phyloP scores from a whole-genome alignment of 345 rosid species.

The Dovyalis caffra region DNA sequence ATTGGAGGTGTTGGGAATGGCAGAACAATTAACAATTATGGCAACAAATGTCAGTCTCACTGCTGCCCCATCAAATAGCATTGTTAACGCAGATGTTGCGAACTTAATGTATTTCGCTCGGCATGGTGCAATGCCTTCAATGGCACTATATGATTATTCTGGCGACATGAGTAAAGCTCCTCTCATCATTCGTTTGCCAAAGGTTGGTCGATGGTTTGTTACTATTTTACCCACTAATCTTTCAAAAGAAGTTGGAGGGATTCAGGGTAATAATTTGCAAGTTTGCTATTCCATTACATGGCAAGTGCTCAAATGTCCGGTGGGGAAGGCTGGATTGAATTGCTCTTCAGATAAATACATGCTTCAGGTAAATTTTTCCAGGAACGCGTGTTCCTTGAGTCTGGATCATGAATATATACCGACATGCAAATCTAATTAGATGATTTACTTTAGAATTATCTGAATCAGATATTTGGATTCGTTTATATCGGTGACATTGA shows the following conservation, averaged over 20 bases:
- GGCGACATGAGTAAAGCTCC: slow-evolving; percentile 53
- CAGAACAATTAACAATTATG: slow-evolving; percentile 56
- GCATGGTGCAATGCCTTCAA: slow-evolving; percentile 75
- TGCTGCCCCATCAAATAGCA: slow-evolving; percentile 34
- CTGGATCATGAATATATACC: not conserved
- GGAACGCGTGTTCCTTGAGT: not conserved
- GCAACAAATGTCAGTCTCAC: slow-evolving; percentile 38
- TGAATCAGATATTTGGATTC: not conserved
- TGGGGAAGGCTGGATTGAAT: slow-evolving; percentile 75
- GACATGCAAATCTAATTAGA: not conserved
- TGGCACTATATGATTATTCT: slow-evolving; percentile 64
- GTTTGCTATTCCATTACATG: slow-evolving; percentile 69
- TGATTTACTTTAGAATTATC: slow-evolving; percentile 1
- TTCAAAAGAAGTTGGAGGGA: slow-evolving; percentile 35
- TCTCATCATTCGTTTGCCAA: slow-evolving; percentile 61
- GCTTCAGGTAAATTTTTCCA: slow-evolving; percentile 58
- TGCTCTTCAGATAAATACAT: slow-evolving; percentile 59
- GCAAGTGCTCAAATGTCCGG: slow-evolving; percentile 66
- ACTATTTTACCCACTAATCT: slow-evolving; percentile 49
- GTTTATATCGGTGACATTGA: too few relatives aligned
- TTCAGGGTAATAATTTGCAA: slow-evolving; percentile 26
- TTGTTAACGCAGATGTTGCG: slow-evolving; percentile 25
- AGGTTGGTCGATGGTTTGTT: slow-evolving; percentile 81
- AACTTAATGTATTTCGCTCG: slow-evolving; percentile 64
- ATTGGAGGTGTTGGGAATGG: slow-evolving; percentile 54